Conservation (phyloP, 2,329 filamentous ascomycete genomes). For the Hypoxylon sp. region DNA sequence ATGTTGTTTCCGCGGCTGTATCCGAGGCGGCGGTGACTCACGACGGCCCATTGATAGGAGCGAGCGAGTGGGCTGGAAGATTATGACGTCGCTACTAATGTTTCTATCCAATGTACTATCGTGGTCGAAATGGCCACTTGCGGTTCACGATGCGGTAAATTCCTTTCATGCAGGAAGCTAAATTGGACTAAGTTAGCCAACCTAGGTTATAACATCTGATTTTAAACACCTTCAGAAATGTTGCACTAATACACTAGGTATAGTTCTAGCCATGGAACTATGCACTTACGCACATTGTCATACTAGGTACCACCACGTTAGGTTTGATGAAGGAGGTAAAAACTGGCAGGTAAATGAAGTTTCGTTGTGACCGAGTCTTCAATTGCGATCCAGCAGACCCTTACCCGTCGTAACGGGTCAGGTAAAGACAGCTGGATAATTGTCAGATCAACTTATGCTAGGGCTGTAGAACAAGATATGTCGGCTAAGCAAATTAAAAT, state of each 20-base stretch:
- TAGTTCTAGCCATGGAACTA: constrained; percentile 1
- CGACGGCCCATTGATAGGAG: constrained; percentile 27
- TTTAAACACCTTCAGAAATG: constrained; percentile 5
- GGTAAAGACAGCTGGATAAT: constrained; percentile 1
- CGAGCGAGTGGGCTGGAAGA: background rate
- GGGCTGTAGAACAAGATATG: background rate
- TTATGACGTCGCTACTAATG: constrained; percentile 29
- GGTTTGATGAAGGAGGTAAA: constrained; percentile 4
- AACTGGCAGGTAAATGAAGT: constrained; percentile 3
- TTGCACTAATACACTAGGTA: constrained; percentile 4
- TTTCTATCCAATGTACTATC: background rate
- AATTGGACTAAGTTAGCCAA: background rate
- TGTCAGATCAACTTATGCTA: background rate
- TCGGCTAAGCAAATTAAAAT: background rate
- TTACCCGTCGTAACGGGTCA: constrained; percentile 9
- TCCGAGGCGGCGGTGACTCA: constrained; percentile 8
- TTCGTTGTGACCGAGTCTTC: constrained; percentile 24
- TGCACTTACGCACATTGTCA: constrained; percentile 10
- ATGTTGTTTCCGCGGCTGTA: constrained; percentile 21
- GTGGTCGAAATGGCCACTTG: background rate
- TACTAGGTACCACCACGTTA: constrained; percentile 13
- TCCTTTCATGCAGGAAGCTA: background rate
- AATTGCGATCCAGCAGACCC: constrained; percentile 19
- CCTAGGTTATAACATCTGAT: constrained; percentile 17
- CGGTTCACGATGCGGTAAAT: constrained; percentile 8